These are phyloP conservation scores for Tricholoma hemisulphureum DNA, from an alignment of 768 basidiomycete species.

Conservation along the genomic window DNA sequence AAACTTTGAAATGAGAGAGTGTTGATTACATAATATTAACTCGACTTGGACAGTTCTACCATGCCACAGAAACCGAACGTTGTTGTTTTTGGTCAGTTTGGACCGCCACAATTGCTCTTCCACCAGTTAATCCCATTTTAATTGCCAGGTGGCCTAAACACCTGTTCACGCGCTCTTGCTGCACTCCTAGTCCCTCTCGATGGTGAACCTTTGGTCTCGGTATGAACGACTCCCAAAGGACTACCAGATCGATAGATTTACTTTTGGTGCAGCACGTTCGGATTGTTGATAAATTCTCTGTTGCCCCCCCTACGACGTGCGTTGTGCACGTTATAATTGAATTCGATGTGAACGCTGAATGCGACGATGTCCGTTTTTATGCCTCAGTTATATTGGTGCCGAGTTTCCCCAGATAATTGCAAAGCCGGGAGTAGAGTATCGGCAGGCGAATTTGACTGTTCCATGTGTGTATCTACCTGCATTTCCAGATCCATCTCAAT, in stretches of 20 bases:
- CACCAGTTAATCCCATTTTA: slow-evolving; percentile 7
- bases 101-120: neutral
- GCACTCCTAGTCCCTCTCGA: slow-evolving; percentile 63
- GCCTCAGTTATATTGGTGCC: slow-evolving; percentile 68
- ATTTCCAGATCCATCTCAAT: slow-evolving; percentile 13
- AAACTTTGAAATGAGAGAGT: no score
- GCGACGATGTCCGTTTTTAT: neutral
- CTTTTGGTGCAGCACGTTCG: slow-evolving; percentile 51
- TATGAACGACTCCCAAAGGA: slow-evolving; percentile 34
- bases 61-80: slow-evolving; percentile 55
- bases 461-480: slow-evolving; percentile 40
- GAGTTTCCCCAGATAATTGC: slow-evolving; percentile 71
- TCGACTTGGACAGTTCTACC: neutral
- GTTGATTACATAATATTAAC: neutral
- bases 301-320: slow-evolving; percentile 72
- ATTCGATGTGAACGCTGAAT: neutral
- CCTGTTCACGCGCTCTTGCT: slow-evolving; percentile 71
- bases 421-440: slow-evolving; percentile 73
- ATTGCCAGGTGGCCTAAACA: slow-evolving; percentile 80
- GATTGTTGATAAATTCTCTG: slow-evolving; percentile 75
- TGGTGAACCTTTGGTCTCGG: slow-evolving; percentile 70
- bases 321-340: slow-evolving; percentile 15
- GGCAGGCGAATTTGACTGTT: slow-evolving; percentile 77
- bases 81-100: slow-evolving; percentile 69
- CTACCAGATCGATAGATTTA: slow-evolving; percentile 13